Base-by-base conservation (phyloP, 2,329 filamentous ascomycete genomes). In the Exophiala spinifera region DNA sequence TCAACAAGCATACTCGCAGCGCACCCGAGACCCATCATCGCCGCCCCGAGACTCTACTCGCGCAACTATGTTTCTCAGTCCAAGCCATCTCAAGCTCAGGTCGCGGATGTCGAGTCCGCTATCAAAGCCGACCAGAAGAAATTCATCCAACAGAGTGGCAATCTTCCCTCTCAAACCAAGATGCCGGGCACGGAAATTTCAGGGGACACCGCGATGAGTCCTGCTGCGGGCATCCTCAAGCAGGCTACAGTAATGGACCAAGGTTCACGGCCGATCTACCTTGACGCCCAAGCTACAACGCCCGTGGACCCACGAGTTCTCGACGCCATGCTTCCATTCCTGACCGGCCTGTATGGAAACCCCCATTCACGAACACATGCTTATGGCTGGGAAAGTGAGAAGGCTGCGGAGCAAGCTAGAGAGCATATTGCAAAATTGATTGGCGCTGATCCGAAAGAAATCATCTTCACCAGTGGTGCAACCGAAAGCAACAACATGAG, bases 401-500 rank as follows among this genome's bases (percentile, higher is more conserved):
- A 91, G 74, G 92, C 89, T 0, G 87, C 95, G 19, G 94, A 99
- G 71, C 81, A 89, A 60, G 91, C 94, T 40, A 84, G 94, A 65
- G 81, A 82, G 64, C 83, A 97, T 67, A 80, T 97, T 61, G 94
- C 94, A 2, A 80, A 80, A 36, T 81, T 99, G 51, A 94, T 99
- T 62, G 92, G 92, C 21, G 94, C 94, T 23, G 91, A 99, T 70
- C 79, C 94, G 4, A 99, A 99, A 74, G 94, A 99, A 71, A 97
- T 99, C 62, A 95, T 99, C 66, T 97, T 99, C 75, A 99, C 94
- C 5, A 96, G 91, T 66, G 94, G 94, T 51, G 94, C 94, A 14
- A 99, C 94, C 0, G 94, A 99, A 77, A 96, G 91, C 70, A 99
- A 99, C 75, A 99, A 99, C 68, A 99, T 99, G 94, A 96, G 91